These are phyloP conservation scores for Chlamydomonas sp. DNA, from an alignment of 139 green algal species.

Conservation along the genomic window DNA sequence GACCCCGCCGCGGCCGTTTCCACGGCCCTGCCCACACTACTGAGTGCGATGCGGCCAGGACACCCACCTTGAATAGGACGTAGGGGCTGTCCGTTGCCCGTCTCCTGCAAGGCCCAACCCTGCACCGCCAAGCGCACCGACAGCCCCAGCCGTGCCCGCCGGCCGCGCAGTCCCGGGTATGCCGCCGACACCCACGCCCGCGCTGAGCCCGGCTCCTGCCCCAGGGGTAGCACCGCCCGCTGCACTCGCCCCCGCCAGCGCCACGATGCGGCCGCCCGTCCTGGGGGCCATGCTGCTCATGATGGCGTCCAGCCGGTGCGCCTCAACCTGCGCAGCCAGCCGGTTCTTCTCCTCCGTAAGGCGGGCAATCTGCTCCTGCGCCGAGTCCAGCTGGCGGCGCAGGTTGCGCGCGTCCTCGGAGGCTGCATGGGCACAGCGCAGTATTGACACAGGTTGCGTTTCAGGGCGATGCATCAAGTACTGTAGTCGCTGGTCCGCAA, in stretches of 20 bases:
- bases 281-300: constrained; percentile 32
- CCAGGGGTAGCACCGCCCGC: too few species aligned
- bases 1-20: too few species aligned
- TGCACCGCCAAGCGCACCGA: background rate
- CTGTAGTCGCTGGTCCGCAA: background rate
- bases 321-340: constrained; percentile 30
- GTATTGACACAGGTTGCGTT: background rate
- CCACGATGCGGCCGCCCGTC: constrained; percentile 11
- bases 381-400: constrained; percentile 4
- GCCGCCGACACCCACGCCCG: too few species aligned
- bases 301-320: constrained; percentile 32
- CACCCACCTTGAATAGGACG: background rate
- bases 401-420: constrained; percentile 9
- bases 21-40: background rate
- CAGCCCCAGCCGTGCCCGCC: background rate
- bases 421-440: background rate
- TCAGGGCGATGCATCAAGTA: background rate
- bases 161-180: background rate
- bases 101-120: background rate
- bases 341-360: constrained; percentile 18
- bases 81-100: background rate
- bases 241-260: background rate
- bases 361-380: constrained; percentile 13
- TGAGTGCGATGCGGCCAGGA: background rate
- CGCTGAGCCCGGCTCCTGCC: too few species aligned